Evolutionary conservation across 2,329 filamentous ascomycete species (phyloP), one percentile per base, ranked within the genome.

Genomic region (Colletotrichum sp.): DNA sequence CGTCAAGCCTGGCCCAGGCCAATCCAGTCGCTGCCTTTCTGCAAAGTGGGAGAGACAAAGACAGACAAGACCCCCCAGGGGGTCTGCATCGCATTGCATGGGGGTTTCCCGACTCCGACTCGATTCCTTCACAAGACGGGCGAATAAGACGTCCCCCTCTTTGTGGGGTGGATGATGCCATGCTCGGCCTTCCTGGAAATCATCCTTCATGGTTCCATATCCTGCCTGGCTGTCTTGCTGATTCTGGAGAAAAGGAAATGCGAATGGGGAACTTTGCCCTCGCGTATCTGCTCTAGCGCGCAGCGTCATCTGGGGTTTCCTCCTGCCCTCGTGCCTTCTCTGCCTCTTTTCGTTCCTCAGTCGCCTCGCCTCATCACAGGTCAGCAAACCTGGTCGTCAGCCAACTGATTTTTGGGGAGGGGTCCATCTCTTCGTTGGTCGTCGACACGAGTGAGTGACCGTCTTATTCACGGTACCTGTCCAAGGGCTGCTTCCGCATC

Each of bases 81-180:
- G 62, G 55, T 8, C 67, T 28, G 18, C 71, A 69, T 52, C 55
- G 59, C 49, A 57, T 39, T 57, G 28, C 65, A 69, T 64, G 71
- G 70, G 63, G 70, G 65, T 39, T 59, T 68, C 68, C 68, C 66
- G 49, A 68, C 68, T 66, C 72, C 68, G 34, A 66, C 68, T 66
- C 60, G 63, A 52, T 59, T 64, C 70, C 70, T 60, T 72, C 49
- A 34, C 13, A n/a, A 49, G 26, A 62, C 72, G 52, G 72, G 30
- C 72, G 60, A 68, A 75, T 75, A 39, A 75, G 72, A 57, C 30
- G 18, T 18, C 60, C 4, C 34, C 15, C 30, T 21, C 9, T 49
- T 24, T 65, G 60, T 72, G 72, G 68, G 62, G 62, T 72, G 68
- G 34, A 72, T 75, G 72, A 75, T 72, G 72, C 68, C 62, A 75